phyloP scores from a whole-genome alignment of 306 rosid genomes.

The Cicer arietinum region DNA sequence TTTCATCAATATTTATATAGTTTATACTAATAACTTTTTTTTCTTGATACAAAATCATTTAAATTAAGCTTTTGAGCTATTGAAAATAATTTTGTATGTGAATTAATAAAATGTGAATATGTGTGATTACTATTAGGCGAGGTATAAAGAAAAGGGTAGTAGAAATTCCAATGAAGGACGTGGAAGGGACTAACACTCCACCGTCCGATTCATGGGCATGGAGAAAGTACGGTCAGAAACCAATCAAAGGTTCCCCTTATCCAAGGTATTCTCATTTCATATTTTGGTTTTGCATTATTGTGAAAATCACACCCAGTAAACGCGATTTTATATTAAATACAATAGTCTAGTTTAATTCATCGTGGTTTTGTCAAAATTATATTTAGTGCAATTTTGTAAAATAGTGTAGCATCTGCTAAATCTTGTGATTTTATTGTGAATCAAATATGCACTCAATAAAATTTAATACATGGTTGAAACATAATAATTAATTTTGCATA shows the following conservation, averaged over 20 bases:
- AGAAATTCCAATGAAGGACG: slow-evolving; percentile 19
- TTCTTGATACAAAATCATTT: neutral
- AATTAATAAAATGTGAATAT: neutral
- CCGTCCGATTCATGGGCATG: slow-evolving; percentile 34
- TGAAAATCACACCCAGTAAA: no score
- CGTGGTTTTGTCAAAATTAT: no score
- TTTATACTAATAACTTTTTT: neutral
- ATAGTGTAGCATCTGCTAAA: no score
- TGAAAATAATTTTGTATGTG: slow-evolving; percentile 2
- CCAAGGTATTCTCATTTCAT: slow-evolving; percentile 4
- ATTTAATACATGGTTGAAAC: neutral
- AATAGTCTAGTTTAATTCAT: no score
- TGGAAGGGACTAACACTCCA: slow-evolving; percentile 17
- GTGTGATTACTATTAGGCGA: neutral
- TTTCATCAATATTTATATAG: neutral
- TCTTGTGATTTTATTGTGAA: no score
- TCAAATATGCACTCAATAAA: no score
- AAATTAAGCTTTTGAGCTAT: neutral
- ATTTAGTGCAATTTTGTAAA: no score
- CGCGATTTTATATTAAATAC: no score
- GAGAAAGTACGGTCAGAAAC: slow-evolving; percentile 31
- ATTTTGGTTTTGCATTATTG: no score
- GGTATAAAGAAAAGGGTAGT: slow-evolving; percentile 32
- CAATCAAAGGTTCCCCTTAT: slow-evolving; percentile 31
- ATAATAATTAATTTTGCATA: neutral